Evolutionary conservation across 805 yeast genomes (phyloP).

Genomic region (Diddensiella transvaalensis): DNA sequence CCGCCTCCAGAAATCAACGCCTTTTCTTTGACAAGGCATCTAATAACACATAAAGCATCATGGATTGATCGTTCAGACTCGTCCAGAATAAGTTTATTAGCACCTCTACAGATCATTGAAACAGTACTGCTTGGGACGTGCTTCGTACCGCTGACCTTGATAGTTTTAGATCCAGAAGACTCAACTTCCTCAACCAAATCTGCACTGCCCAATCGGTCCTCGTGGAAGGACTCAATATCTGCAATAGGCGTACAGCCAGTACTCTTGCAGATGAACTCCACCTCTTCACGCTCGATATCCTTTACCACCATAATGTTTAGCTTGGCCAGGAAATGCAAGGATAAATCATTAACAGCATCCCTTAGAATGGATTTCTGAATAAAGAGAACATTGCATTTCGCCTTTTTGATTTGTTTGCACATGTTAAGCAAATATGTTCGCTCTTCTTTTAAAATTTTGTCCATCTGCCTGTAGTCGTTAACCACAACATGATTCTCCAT

Average conservation of each 20-base stretch:
- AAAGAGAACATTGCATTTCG: conserved; percentile 88
- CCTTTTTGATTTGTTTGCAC: conserved; percentile 93
- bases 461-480: conserved; percentile 98
- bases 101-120: conserved; percentile 91
- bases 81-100: conserved; percentile 83
- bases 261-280: conserved; percentile 82
- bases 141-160: conserved; percentile 51
- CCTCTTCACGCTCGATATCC: conserved; percentile 94
- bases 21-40: conserved; percentile 82
- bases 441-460: conserved; percentile 95
- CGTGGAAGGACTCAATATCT: conserved; percentile 88
- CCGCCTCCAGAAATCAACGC: conserved; percentile 98
- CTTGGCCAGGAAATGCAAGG: conserved; percentile 90
- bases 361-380: conserved; percentile 91
- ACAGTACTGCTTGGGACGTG: conserved; percentile 50
- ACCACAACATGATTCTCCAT: conserved; percentile 97
- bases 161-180: conserved; percentile 84
- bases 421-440: conserved; percentile 91
- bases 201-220: conserved; percentile 87
- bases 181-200: conserved; percentile 91
- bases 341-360: conserved; percentile 92
- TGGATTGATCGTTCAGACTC: conserved; percentile 97
- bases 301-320: conserved; percentile 90
- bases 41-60: conserved; percentile 91
- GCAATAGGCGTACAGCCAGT: conserved; percentile 96